Base-by-base conservation (phyloP, 2,329 filamentous ascomycete species). In the Penicillium glabrum region DNA sequence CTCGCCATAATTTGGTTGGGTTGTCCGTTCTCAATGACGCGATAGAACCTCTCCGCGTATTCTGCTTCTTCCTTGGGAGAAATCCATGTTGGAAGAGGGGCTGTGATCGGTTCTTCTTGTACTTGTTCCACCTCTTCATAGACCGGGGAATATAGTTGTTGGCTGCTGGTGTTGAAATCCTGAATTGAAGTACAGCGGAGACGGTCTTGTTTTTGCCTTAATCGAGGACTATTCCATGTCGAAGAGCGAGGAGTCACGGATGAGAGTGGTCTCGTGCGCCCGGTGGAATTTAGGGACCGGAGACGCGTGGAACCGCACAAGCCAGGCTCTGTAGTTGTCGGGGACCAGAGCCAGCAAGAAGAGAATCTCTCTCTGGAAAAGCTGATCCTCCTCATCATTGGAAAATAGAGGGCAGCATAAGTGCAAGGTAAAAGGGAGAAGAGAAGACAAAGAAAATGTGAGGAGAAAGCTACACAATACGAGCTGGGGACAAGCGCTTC, bases 1-100 rank as follows among this genome's bases (percentile, higher is more conserved):
- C 69, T 70, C 41, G 70, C 58, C 60, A 79, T 70, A 23, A 79
- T 67, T 51, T 71, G 73, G 45, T 77, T 72, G 2, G 77, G 76
- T 52, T 79, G 73, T 26, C 67, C 70, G 55, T 74, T 66, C 55
- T 69, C 59, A 49, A 78, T 55, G 24, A 71, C 64, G 11, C 55
- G 55, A 54, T 67, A 63, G 56, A 74, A 69, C 11, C 46, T 43
- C 10, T 46, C 37, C 3, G 51, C 33, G 33, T 61, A 61, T 29
- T 57, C 47, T 29, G 29, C 26, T 39, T 65, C 60, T 33, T 64
- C 57, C 47, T 45, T 37, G 5, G 55, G 23, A 13, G 63, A 61
- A 21, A 35, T 45, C 57, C 59, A 64, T 37, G 26, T 24, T 29
- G 56, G 56, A 5, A 27, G 21, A 16, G 26, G 5, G 13, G 16